Percentiles rank a stretch among this genome's conserved stretches.
Evolutionary conservation across 345 rosid species (phyloP).

Genomic region (Adansonia digitata): DNA sequence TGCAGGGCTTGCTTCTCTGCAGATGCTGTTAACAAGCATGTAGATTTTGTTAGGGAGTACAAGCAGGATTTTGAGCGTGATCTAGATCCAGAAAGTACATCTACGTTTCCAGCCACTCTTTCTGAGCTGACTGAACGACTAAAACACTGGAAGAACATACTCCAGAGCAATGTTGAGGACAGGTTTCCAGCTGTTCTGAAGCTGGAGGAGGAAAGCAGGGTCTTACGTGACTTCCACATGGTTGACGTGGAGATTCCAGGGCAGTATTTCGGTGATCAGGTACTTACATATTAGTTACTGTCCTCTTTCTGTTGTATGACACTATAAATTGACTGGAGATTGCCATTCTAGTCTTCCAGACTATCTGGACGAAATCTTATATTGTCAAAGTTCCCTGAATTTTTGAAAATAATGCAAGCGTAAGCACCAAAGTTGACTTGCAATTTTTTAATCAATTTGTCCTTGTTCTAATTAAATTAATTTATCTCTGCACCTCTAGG

Average conservation of each 20-base stretch:
- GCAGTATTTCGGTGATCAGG: conserved; percentile 97
- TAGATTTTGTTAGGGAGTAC: conserved; percentile 97
- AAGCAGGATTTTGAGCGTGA: conserved; percentile 97
- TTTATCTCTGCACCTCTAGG: conserved; percentile 40
- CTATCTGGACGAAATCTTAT: neutral
- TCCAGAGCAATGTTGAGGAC: conserved; percentile 97
- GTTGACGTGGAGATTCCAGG: conserved; percentile 99
- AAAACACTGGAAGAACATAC: conserved; percentile 96
- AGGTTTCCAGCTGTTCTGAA: conserved; percentile 92
- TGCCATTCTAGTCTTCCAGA: neutral
- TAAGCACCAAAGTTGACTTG: neutral
- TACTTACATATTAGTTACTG: conserved; percentile 10
- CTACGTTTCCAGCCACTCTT: conserved; percentile 86
- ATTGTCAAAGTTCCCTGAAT: neutral
- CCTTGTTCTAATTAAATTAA: conserved; percentile 12
- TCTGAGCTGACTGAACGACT: conserved; percentile 82
- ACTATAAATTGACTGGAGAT: neutral
- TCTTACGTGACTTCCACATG: conserved; percentile 89
- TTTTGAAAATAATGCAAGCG: neutral
- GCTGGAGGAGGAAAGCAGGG: conserved; percentile 96
- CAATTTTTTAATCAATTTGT: neutral
- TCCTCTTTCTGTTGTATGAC: neutral
- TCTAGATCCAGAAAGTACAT: conserved; percentile 93
- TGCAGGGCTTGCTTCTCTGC: conserved; percentile 99
- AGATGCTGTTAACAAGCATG: conserved; percentile 94